Evolutionary conservation across 768 basidiomycete genomes (phyloP), one percentile per base, ranked within the genome.

Genomic region (Lyophyllum atratum): DNA sequence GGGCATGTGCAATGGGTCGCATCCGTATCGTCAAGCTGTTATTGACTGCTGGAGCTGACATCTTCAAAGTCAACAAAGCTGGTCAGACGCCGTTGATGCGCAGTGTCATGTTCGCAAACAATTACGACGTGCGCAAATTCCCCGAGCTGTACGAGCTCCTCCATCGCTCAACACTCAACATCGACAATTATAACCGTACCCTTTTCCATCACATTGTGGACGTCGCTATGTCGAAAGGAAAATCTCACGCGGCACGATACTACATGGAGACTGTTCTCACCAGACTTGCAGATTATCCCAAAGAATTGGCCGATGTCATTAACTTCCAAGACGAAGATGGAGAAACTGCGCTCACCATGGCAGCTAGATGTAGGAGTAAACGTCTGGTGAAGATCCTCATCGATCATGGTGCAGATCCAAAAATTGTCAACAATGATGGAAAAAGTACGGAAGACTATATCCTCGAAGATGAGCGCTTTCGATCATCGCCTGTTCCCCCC

Each of bases 281-380:
- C 40, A 84, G 96, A 49, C 80, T 99, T 39, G 81, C 90, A 6
- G 95, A 95, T 67, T 99, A 92, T 74, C 95, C 97, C 0, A 91
- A 91, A 66, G 97, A 99, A 72, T 76, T 99, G 28, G 93, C 94
- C 29, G 97, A 99, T 66, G 93, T 99, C 46, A 94, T 99, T 73
- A 99, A 99, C 68, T 98, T 98, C 70, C 97, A 97, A 70, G 96
- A 98, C 69, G 95, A 98, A 69, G 97, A 99, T 61, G 96, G 96
- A 33, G 97, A 99, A 75, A 98, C 97, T 7, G 94, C 97, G 11
- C 74, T 99, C 59, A 98, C 97, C 3, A 85, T 99, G 80, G 95
- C 97, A 19, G 96, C 97, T 14, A 83, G 97, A 42, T 98, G 95
- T 68, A 79, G 97, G 54, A 95, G 92, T 72, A 95, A 97, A 72